Evolutionary conservation across 305 asterid species (phyloP), one percentile per base, ranked within the genome.

Genomic region (Ilex paraguariensis): DNA sequence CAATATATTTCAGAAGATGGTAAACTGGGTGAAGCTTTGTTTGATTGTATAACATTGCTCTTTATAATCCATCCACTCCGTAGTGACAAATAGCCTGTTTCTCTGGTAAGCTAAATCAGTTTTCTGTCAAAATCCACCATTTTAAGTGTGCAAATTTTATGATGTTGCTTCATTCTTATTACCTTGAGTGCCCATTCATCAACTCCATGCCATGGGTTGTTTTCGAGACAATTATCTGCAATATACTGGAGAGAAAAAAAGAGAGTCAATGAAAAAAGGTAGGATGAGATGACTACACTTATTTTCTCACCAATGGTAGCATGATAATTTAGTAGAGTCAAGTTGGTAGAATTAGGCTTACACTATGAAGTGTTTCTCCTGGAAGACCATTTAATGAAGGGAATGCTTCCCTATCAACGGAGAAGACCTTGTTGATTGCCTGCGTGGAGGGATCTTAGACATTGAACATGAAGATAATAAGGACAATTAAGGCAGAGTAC

Each of bases 151-250:
- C 28, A 42, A 64, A 40, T 31, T 46, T 13, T 14, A 42, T 7
- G n/a, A 50, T 42, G 44, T 31, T 46, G 21, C n/a, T 66, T 45
- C 30, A 31, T 30, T 16, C n/a, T 46, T 39, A 45, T 69, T 83
- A 93, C 99, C 99, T 93, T 90, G 62, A 90, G 87, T 59, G 96
- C 89, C 92, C 87, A 82, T 60, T 66, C 81, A 51, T 83, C 96
- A 28, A 90, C 82, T 60, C 87, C 92, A 57, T 85, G 82, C 99
- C 97, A 93, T 16, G 97, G 96, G 74, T 68, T 88, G 73, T 87
- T 93, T 81, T 86, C 95, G 10, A 69, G 48, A 30, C 56, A 78
- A 70, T 80, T 73, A 77, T 93, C 99, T 54, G 93, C 97, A 70
- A 90, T 83, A 71, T 84, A 93, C 97, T 93, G 91, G 66, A 60